These are phyloP conservation scores for Tilletiopsis washingtonensis DNA, from an alignment of 1,284 basidiomycete species.

Conservation along the genomic window DNA sequence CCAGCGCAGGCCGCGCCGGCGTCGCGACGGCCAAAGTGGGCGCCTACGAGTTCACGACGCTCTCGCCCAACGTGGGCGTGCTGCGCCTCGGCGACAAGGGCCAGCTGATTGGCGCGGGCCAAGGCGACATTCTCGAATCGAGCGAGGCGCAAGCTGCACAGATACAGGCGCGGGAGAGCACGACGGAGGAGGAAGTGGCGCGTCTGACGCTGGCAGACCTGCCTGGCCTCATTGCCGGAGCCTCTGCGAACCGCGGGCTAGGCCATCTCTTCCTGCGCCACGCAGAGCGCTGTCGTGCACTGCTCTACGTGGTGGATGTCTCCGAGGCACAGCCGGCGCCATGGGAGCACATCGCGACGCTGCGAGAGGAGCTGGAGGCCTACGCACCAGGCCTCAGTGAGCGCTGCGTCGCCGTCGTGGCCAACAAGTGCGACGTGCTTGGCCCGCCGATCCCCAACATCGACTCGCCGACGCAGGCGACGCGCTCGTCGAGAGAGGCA, in stretches of 20 bases:
- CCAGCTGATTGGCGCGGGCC: slow-evolving; percentile 9
- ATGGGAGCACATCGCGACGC: slow-evolving; percentile 64
- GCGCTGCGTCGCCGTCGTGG: slow-evolving; percentile 57
- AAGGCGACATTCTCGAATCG: slow-evolving; percentile 6
- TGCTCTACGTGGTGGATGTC: slow-evolving; percentile 88
- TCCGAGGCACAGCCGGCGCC: slow-evolving; percentile 52
- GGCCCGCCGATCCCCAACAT: neutral
- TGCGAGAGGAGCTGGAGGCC: slow-evolving; percentile 73
- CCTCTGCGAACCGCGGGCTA: slow-evolving; percentile 80
- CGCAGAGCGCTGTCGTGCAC: slow-evolving; percentile 80
- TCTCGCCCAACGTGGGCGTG: slow-evolving; percentile 91
- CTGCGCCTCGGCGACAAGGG: slow-evolving; percentile 67
- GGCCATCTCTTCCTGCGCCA: slow-evolving; percentile 89
- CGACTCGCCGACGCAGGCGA: neutral
- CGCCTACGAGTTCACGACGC: slow-evolving; percentile 84
- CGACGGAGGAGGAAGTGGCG: slow-evolving; percentile 7
- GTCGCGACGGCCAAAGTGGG: slow-evolving; percentile 65
- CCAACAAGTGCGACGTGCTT: slow-evolving; percentile 10
- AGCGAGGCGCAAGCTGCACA: neutral
- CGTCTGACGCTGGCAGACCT: slow-evolving; percentile 96
- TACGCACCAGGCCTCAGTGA: slow-evolving; percentile 69
- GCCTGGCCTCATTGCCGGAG: slow-evolving; percentile 77
- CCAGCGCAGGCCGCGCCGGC: slow-evolving; percentile 55
- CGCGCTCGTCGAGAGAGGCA: neutral
- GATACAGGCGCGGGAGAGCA: too few species aligned